Base-by-base conservation (phyloP, 495 filamentous ascomycete species). In the Penicillium maclennaniae region DNA sequence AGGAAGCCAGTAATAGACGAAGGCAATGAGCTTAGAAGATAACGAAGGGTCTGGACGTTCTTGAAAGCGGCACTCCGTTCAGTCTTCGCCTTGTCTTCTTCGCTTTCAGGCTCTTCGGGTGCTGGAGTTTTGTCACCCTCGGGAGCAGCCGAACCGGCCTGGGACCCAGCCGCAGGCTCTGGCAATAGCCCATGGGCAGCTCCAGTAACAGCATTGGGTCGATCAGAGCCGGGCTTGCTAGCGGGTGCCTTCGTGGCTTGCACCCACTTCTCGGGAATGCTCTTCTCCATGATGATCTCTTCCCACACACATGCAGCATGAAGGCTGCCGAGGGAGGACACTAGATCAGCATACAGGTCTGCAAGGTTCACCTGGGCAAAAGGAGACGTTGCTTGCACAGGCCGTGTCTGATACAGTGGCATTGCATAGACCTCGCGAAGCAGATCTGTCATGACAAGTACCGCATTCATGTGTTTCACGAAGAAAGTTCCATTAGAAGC, bases 281-380 rank as follows among this genome's bases (percentile, higher is more conserved):
- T 76, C 58, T 84, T 83, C 61, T 86, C 79, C 19, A 97, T 70
- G 0, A 85, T 62, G 27, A 89, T 87, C 53, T 92, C 88, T 66
- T 98, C 95, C 76, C 86, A 86, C 20, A 93, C 77, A 52, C 90
- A 87, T 44, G 83, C 82, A 26, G 87, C 83, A 52, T 95, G 80
- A 26, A 98, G 74, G 25, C 81, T 79, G 8, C 90, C 91, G 15
- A 97, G 78, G 28, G 80, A 81, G 42, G 80, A 77, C 40, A 92
- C 77, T 17, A 96, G 71, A 20, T 73, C 66, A 36, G 76, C 71
- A 65, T 93, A 95, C 53, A 85, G 83, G 67, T 97, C 91, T 20
- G 85, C 85, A 39, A 95, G 76, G 57, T 91, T 92, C 53, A 93
- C 81, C 44, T 83, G 81, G 49, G 77, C 75, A 76, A 83, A 96